phyloP scores from a whole-genome alignment of 73 alveolate genomes.

The Breviolum minutum region DNA sequence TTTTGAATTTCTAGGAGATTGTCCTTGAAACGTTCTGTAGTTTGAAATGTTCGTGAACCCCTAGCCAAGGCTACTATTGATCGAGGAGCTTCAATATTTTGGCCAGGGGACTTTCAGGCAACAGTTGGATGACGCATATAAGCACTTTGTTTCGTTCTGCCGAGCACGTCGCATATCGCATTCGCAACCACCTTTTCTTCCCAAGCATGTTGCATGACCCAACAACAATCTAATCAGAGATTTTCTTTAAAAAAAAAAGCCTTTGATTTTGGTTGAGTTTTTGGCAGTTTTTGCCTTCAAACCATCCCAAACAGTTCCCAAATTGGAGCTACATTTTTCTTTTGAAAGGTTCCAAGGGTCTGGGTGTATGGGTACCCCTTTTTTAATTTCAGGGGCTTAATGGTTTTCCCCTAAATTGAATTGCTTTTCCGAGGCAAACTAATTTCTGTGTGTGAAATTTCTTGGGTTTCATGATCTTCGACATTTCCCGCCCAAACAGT shows the following conservation, averaged over 20 bases:
- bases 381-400: background rate
- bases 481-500: background rate
- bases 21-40: background rate
- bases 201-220: background rate
- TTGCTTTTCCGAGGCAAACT: background rate
- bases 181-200: background rate
- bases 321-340: too few species aligned
- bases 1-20: background rate
- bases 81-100: background rate
- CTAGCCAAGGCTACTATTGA: too few species aligned
- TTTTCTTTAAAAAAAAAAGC: too few species aligned
- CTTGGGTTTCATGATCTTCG: background rate
- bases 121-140: background rate
- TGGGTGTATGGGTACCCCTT: too few species aligned
- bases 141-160: background rate
- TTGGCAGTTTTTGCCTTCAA: too few species aligned
- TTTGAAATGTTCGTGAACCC: background rate
- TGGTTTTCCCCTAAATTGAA: background rate
- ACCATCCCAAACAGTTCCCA: too few species aligned
- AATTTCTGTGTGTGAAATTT: background rate
- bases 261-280: too few species aligned
- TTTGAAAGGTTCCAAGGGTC: too few species aligned
- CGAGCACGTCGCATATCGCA: background rate
- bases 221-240: too few species aligned
- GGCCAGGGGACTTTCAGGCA: background rate